Conservation (phyloP, 1,284 basidiomycete genomes). For the Vanrija sp. region DNA sequence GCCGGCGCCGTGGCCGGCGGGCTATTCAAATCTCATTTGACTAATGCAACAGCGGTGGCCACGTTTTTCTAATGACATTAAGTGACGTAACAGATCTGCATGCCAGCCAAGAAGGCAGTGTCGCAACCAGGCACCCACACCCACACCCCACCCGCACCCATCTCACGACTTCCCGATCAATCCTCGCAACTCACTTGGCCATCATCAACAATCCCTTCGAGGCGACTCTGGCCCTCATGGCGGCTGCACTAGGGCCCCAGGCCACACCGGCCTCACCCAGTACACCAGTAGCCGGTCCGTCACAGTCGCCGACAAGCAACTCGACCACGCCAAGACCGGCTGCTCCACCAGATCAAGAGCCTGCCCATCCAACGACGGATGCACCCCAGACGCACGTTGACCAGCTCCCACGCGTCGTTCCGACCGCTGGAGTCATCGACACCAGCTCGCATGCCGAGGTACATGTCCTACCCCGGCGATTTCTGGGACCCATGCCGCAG, state of each 20-base stretch:
- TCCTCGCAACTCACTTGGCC: too few relatives aligned
- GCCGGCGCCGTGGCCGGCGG: too few relatives aligned
- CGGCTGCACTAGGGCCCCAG: neutral
- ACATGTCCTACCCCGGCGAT: conserved; percentile 36
- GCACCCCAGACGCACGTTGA: neutral
- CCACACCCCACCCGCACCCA: too few relatives aligned
- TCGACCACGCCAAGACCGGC: neutral
- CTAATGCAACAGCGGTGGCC: too few relatives aligned
- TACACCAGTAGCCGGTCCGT: neutral
- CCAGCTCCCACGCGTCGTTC: conserved; percentile 26
- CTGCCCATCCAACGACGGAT: too few relatives aligned
- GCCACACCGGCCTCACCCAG: neutral
- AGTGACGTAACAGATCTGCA: too few relatives aligned
- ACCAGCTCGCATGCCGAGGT: conserved; percentile 18
- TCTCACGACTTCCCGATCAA: too few relatives aligned
- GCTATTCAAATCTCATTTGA: too few relatives aligned
- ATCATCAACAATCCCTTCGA: too few relatives aligned
- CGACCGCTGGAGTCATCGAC: conserved; percentile 13
- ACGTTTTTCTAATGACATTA: too few relatives aligned
- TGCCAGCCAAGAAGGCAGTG: too few relatives aligned
- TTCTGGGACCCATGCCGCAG: conserved; percentile 41
- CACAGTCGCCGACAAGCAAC: neutral
- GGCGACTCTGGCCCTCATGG: neutral
- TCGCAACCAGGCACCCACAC: too few relatives aligned
- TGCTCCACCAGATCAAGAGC: neutral